A percentile compares a stretch with the other conserved stretches of the same genome.
These are phyloP conservation scores for Plectranthus barbatus DNA, from an alignment of 257 asterid species.

Conservation along the genomic window DNA sequence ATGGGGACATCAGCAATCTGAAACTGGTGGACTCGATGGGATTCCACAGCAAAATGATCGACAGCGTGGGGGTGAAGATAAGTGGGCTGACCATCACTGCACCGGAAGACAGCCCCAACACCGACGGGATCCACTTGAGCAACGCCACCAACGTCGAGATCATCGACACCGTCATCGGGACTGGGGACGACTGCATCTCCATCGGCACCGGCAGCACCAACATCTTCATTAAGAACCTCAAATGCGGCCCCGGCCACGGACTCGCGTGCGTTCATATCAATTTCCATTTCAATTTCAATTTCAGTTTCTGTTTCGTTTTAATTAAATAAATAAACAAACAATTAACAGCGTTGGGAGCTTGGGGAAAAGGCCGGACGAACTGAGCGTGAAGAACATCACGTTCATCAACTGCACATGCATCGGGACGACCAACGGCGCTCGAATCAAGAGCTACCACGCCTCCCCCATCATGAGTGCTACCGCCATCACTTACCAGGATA, in stretches of 20 bases:
- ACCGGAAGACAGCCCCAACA: constrained; percentile 70
- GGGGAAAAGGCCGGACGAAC: constrained; percentile 48
- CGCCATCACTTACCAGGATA: constrained; percentile 33
- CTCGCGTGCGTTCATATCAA: constrained; percentile 28
- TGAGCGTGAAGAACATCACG: constrained; percentile 24
- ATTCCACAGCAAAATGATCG: constrained; percentile 45
- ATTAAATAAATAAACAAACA: too few species aligned
- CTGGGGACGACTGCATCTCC: constrained; percentile 54
- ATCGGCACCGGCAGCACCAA: constrained; percentile 38
- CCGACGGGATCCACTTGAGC: constrained; percentile 65
- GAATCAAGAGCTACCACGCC: constrained; percentile 55
- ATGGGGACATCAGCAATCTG: constrained; percentile 20
- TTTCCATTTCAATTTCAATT: too few species aligned
- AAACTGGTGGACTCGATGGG: constrained; percentile 54
- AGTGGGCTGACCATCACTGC: constrained; percentile 36
- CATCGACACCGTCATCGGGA: constrained; percentile 33
- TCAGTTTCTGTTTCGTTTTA: too few species aligned
- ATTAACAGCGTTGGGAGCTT: constrained; percentile 86
- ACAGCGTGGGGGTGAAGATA: constrained; percentile 22
- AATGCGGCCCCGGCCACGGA: constrained; percentile 67
- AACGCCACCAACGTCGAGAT: constrained; percentile 24
- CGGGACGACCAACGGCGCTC: constrained; percentile 64
- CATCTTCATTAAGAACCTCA: constrained; percentile 16
- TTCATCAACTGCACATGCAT: constrained; percentile 44
- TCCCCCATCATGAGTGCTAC: constrained; percentile 34